Evolutionary conservation across 1,284 basidiomycete species (phyloP).

Genomic region (Schizophyllum amplum): DNA sequence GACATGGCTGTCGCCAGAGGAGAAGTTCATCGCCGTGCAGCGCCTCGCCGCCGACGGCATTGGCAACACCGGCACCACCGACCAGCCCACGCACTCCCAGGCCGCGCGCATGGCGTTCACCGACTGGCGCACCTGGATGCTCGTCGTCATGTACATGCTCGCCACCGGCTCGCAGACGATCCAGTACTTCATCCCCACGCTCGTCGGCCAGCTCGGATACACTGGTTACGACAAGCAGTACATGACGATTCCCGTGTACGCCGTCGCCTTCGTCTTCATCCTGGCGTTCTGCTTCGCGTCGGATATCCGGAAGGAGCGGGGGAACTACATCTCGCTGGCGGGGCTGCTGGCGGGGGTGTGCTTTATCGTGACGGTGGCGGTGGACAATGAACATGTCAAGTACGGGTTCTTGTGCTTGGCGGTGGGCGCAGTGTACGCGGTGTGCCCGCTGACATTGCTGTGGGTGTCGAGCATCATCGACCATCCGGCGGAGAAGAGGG

Average conservation of each 20-base stretch:
- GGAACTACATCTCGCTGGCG: slow-evolving; percentile 24
- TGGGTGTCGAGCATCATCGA: slow-evolving; percentile 17
- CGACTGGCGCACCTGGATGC: slow-evolving; percentile 25
- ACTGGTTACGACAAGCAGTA: slow-evolving; percentile 29
- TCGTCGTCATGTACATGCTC: slow-evolving; percentile 27
- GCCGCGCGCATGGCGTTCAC: slow-evolving; percentile 26
- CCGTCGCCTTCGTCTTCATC: slow-evolving; percentile 26
- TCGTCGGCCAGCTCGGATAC: slow-evolving; percentile 28
- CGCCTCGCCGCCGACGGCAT: slow-evolving; percentile 28
- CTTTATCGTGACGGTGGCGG: slow-evolving; percentile 30
- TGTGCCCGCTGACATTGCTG: slow-evolving; percentile 29
- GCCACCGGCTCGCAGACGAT: slow-evolving; percentile 33
- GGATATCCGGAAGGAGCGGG: slow-evolving; percentile 26
- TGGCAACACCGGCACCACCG: slow-evolving; percentile 19
- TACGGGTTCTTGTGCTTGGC: slow-evolving; percentile 37
- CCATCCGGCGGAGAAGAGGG: slow-evolving; percentile 26
- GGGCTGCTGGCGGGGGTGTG: slow-evolving; percentile 21
- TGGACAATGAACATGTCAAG: slow-evolving; percentile 25
- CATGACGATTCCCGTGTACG: slow-evolving; percentile 36
- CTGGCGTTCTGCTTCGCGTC: slow-evolving; percentile 24
- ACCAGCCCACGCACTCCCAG: slow-evolving; percentile 22
- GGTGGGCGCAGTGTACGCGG: slow-evolving; percentile 33
- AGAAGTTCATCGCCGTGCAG: slow-evolving; percentile 29
- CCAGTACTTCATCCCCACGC: slow-evolving; percentile 35
- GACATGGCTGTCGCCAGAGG: slow-evolving; percentile 28